Percentiles rank a stretch among this genome's conserved stretches.
These are phyloP conservation scores for Colletotrichum trifolii DNA, from an alignment of 2,329 filamentous ascomycete species.

Conservation along the genomic window DNA sequence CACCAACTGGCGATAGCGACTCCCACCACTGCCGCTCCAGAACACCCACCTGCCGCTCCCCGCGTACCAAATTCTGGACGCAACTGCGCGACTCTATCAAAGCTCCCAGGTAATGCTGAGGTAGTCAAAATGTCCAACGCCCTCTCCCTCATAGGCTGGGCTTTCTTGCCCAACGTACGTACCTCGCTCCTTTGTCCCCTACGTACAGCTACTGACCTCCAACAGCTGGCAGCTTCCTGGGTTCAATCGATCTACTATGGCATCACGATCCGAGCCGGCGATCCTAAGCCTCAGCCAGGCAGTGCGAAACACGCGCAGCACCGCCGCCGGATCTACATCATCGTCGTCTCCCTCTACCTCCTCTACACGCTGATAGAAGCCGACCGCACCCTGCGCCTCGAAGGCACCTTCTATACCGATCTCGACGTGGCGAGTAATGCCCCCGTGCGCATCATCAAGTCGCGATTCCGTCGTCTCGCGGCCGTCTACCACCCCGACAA, in stretches of 20 bases:
- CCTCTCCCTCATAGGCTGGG: constrained; percentile 67
- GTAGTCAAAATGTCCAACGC: constrained; percentile 53
- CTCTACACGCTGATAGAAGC: constrained; percentile 93
- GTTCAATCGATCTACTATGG: constrained; percentile 86
- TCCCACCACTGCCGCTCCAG: not conserved
- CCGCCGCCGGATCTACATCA: constrained; percentile 83
- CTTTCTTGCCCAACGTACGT: constrained; percentile 65
- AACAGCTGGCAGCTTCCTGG: constrained; percentile 80
- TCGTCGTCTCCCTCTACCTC: constrained; percentile 86
- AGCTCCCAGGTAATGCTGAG: not conserved
- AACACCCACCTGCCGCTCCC: not conserved
- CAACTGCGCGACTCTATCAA: not conserved
- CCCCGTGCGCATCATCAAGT: constrained; percentile 76
- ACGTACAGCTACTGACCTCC: constrained; percentile 16
- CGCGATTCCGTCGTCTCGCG: constrained; percentile 82
- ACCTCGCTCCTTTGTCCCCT: constrained; percentile 1
- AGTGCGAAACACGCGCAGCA: constrained; percentile 77
- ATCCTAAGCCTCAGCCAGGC: constrained; percentile 79
- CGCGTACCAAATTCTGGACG: not conserved
- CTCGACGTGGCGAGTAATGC: constrained; percentile 77
- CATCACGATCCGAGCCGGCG: constrained; percentile 88
- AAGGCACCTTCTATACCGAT: constrained; percentile 82
- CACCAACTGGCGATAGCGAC: not conserved
- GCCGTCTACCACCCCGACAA: constrained; percentile 89
- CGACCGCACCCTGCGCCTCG: constrained; percentile 79